Evolutionary conservation across 805 yeast species (phyloP).

Genomic region (Yueomyces sp.): DNA sequence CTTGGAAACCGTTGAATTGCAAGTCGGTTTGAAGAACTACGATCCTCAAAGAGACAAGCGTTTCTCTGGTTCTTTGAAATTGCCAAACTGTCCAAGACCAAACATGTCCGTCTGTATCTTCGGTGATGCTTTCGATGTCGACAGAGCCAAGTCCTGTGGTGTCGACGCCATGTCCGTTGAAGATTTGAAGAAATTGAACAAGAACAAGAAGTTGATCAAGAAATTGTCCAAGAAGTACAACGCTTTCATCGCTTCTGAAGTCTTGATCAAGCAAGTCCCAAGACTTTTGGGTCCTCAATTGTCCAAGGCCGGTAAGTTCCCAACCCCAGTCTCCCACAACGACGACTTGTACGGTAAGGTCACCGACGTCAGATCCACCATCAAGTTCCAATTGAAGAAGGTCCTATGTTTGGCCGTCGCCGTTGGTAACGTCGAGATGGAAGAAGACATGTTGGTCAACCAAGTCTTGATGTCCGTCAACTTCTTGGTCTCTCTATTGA

Average conservation of each 20-base stretch:
- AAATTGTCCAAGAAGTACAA: slow-evolving; percentile 99
- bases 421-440: slow-evolving; percentile 99
- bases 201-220: slow-evolving; percentile 99
- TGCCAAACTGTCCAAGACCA: slow-evolving; percentile 99
- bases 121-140: slow-evolving; percentile 99
- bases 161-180: slow-evolving; percentile 99
- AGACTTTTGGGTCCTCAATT: slow-evolving; percentile 99
- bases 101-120: slow-evolving; percentile 99
- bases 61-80: slow-evolving; percentile 98
- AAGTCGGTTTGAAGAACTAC: slow-evolving; percentile 99
- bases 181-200: slow-evolving; percentile 99
- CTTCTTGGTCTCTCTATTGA: slow-evolving; percentile 97
- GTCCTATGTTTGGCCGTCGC: slow-evolving; percentile 99
- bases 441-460: slow-evolving; percentile 87
- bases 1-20: slow-evolving; percentile 99
- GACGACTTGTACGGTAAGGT: slow-evolving; percentile 96
- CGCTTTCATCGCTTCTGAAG: slow-evolving; percentile 99
- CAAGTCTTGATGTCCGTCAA: slow-evolving; percentile 97
- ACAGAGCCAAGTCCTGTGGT: slow-evolving; percentile 99
- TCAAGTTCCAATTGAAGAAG: slow-evolving; percentile 99
- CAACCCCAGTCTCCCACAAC: slow-evolving; percentile 99
- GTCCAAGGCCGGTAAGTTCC: slow-evolving; percentile 99
- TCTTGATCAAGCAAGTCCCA: slow-evolving; percentile 98
- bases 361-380: slow-evolving; percentile 95
- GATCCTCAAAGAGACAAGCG: slow-evolving; percentile 99